These are phyloP conservation scores for Backusella australiensis DNA, from an alignment of 192 early-diverging fungal species.

Conservation along the genomic window DNA sequence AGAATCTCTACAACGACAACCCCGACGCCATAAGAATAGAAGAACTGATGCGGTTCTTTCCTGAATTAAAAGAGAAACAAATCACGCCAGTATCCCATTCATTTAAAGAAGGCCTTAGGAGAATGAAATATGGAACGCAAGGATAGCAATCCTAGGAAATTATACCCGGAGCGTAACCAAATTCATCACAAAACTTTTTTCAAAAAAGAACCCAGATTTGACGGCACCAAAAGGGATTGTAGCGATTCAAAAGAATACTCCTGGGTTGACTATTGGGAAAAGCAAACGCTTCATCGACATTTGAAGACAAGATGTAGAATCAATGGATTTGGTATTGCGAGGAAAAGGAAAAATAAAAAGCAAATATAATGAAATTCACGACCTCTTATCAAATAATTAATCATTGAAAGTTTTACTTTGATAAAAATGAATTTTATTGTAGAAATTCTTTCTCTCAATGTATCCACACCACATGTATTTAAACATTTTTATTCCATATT, in stretches of 20 bases:
- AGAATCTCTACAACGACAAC: neutral
- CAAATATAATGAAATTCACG: no score
- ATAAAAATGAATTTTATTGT: no score
- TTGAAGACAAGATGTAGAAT: neutral
- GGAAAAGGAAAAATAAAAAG: no score
- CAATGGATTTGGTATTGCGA: neutral
- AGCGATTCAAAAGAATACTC: neutral
- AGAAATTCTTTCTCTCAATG: no score
- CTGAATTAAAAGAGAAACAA: neutral
- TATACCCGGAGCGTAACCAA: neutral
- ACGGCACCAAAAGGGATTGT: neutral
- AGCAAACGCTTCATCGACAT: neutral
- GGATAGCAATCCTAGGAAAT: neutral
- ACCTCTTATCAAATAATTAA: no score
- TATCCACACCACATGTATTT: no score
- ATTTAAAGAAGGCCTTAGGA: neutral
- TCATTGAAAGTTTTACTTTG: no score
- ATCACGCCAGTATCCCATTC: neutral
- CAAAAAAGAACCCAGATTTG: neutral
- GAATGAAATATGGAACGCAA: neutral
- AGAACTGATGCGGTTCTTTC: neutral
- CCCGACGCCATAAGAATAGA: neutral
- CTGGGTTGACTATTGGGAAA: neutral
- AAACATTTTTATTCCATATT: neutral
- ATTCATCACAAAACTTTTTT: neutral